These are phyloP conservation scores for apple (Malus domestica) DNA, from an alignment of 306 rosid species.

Conservation along the genomic window ASM211411v1 NC_041802.1:4054501-4055000, in stretches of 20 bases:
- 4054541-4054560: slow-evolving; percentile 55
- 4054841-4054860: slow-evolving; percentile 45
- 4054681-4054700: neutral
- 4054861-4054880: slow-evolving; percentile 42
- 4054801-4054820: slow-evolving; percentile 39
- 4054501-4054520: neutral
- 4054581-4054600: slow-evolving; percentile 48
- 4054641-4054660: slow-evolving; percentile 47
- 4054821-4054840: slow-evolving; percentile 51
- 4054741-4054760: slow-evolving; percentile 21
- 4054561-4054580: slow-evolving; percentile 62
- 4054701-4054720: slow-evolving; percentile 4
- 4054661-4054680: neutral
- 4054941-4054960: slow-evolving; percentile 38
- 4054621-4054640: slow-evolving; percentile 28
- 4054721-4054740: slow-evolving; percentile 38
- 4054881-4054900: slow-evolving; percentile 40
- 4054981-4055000: slow-evolving; percentile 46
- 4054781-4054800: slow-evolving; percentile 45
- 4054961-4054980: slow-evolving; percentile 42
- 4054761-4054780: slow-evolving; percentile 27
- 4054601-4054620: slow-evolving; percentile 31
- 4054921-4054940: slow-evolving; percentile 35
- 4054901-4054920: slow-evolving; percentile 47
- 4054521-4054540: slow-evolving; percentile 20